Conservation (phyloP, 1,284 basidiomycete species). For the Macrocybe sp. region DNA sequence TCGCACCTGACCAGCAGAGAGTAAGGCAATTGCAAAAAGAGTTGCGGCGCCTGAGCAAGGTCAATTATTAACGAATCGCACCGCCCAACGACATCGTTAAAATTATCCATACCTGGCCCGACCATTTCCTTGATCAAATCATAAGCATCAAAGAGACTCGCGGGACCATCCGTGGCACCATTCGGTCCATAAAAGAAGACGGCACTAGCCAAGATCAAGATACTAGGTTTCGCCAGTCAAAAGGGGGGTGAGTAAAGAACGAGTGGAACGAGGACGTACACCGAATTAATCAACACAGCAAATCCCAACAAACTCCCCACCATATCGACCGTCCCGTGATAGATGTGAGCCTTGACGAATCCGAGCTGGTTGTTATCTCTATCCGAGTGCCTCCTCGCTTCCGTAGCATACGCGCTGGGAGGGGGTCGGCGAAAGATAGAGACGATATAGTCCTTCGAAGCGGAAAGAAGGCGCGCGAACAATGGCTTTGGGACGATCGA, state of each 20-base stretch:
- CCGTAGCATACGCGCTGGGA: conserved; percentile 20
- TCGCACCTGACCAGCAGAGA: conserved; percentile 70
- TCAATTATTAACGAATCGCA: neutral
- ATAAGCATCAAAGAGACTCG: conserved; percentile 81
- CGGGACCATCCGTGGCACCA: conserved; percentile 35
- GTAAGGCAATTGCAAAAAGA: conserved; percentile 82
- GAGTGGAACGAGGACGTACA: conserved; percentile 37
- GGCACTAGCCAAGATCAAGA: conserved; percentile 62
- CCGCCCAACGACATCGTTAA: neutral
- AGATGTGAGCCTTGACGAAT: conserved; percentile 74
- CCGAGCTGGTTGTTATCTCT: conserved; percentile 61
- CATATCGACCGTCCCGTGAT: conserved; percentile 71
- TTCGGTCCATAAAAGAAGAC: conserved; percentile 66
- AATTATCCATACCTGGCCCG: conserved; percentile 52
- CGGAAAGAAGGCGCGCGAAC: conserved; percentile 8
- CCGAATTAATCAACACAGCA: conserved; percentile 83
- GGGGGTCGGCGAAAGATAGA: conserved; percentile 28
- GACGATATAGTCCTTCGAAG: conserved; percentile 18
- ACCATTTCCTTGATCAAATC: conserved; percentile 62
- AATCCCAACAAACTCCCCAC: conserved; percentile 69
- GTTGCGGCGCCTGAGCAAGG: conserved; percentile 56
- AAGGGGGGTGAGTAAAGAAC: neutral
- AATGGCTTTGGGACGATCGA: neutral
- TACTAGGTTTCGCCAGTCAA: conserved; percentile 34
- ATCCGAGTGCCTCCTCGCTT: conserved; percentile 41